phyloP scores from a whole-genome alignment of 148 eudicot genomes.

The Nyssa sinensis region DNA sequence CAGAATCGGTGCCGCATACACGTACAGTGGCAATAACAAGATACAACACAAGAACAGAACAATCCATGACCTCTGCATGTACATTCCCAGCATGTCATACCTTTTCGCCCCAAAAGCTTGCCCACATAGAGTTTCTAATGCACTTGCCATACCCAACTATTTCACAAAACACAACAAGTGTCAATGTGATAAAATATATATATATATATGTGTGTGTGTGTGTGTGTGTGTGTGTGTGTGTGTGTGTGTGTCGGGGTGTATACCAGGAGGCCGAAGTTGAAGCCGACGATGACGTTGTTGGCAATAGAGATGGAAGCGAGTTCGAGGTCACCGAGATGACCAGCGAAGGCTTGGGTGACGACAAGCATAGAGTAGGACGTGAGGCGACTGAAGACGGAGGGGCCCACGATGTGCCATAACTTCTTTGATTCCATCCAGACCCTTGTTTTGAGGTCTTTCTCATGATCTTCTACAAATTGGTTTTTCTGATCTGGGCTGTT shows the following conservation, averaged over 20 bases:
- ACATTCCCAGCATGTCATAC: not conserved
- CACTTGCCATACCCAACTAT: not conserved
- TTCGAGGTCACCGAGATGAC: too few relatives aligned
- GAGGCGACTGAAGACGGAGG: constrained; percentile 47
- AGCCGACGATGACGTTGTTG: constrained; percentile 26
- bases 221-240: too few relatives aligned
- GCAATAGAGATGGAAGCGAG: constrained; percentile 30
- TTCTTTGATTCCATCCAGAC: constrained; percentile 56
- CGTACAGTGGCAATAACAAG: not conserved
- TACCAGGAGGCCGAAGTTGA: constrained; percentile 29
- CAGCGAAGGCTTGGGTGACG: constrained; percentile 43
- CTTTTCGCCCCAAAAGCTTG: not conserved
- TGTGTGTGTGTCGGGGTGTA: too few relatives aligned
- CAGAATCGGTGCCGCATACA: not conserved
- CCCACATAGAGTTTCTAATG: not conserved
- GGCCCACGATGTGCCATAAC: constrained; percentile 59
- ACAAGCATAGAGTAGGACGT: constrained; percentile 48
- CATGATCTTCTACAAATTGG: not conserved
- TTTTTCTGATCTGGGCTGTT: constrained; percentile 10
- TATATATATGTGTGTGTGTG: too few relatives aligned
- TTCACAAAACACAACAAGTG: too few relatives aligned
- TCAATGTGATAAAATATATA: too few relatives aligned
- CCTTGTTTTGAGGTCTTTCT: constrained; percentile 12
- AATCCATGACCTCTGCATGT: not conserved
- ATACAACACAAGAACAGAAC: not conserved